A percentile compares a stretch with the other conserved stretches of the same genome.
Conservation (phyloP, 768 basidiomycete genomes). For the Mrakia frigida region DNA sequence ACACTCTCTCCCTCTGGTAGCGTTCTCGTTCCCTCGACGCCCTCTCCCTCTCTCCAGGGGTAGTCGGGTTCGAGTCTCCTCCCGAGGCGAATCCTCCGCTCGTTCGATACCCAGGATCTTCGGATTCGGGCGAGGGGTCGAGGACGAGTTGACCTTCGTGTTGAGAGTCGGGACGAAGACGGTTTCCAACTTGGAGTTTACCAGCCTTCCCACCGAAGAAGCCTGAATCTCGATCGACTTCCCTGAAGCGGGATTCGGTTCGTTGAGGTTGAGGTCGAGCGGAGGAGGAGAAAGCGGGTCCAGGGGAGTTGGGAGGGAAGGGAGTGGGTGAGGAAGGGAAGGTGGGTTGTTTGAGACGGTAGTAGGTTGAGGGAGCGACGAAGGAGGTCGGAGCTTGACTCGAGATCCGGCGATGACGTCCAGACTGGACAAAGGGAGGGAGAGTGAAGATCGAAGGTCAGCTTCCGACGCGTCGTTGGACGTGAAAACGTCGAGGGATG, state of each 20-base stretch:
- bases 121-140: slow-evolving; percentile 6
- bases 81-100: slow-evolving; percentile 4
- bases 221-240: slow-evolving; percentile 23
- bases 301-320: background rate
- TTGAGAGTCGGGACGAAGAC: background rate
- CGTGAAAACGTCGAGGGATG: background rate
- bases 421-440: background rate
- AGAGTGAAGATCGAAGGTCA: background rate
- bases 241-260: background rate
- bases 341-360: slow-evolving; percentile 7
- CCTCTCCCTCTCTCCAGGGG: background rate
- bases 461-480: background rate
- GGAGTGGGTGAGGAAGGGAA: background rate
- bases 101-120: background rate
- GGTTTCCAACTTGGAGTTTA: slow-evolving; percentile 2
- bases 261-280: background rate
- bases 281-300: background rate
- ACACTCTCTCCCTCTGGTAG: background rate
- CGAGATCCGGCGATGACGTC: background rate
- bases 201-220: slow-evolving; percentile 8
- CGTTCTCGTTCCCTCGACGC: background rate
- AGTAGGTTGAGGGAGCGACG: slow-evolving; percentile 9
- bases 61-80: background rate
- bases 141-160: background rate
- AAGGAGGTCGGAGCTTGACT: background rate